phyloP scores from a whole-genome alignment of 257 asterid genomes.

The Nicotiana undulata region DNA sequence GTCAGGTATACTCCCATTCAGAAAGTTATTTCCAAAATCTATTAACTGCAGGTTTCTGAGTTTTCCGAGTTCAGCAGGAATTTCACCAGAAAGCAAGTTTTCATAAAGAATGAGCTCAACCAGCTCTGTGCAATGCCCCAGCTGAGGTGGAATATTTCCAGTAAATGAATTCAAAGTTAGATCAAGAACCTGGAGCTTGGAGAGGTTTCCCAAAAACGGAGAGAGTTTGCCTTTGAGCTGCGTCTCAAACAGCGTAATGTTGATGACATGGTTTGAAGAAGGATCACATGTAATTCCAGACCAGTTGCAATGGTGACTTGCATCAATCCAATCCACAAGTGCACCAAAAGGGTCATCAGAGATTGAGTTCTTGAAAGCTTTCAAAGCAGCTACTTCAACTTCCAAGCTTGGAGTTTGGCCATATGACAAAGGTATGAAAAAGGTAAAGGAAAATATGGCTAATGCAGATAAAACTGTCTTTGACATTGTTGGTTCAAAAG shows the following conservation, averaged over 20 bases:
- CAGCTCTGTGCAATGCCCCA: slow-evolving; percentile 39
- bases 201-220: slow-evolving; percentile 55
- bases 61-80: slow-evolving; percentile 56
- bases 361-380: slow-evolving; percentile 47
- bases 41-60: slow-evolving; percentile 29
- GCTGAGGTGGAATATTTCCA: slow-evolving; percentile 52
- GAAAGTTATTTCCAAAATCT: slow-evolving; percentile 52
- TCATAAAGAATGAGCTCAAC: slow-evolving; percentile 29
- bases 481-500: slow-evolving; percentile 12
- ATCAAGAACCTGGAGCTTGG: slow-evolving; percentile 71
- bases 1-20: slow-evolving; percentile 53
- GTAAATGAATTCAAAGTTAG: slow-evolving; percentile 58
- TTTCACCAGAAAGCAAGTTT: slow-evolving; percentile 50
- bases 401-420: slow-evolving; percentile 8
- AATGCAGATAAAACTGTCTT: slow-evolving; percentile 14
- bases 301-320: slow-evolving; percentile 69
- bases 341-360: slow-evolving; percentile 39
- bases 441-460: slow-evolving; percentile 18
- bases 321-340: slow-evolving; percentile 47
- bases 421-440: slow-evolving; percentile 22
- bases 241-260: slow-evolving; percentile 44
- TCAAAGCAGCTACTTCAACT: slow-evolving; percentile 43
- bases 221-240: slow-evolving; percentile 51
- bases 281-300: slow-evolving; percentile 54
- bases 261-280: slow-evolving; percentile 23